Base-by-base conservation (phyloP, 768 basidiomycete species). In the Naganishia kalamii region DNA sequence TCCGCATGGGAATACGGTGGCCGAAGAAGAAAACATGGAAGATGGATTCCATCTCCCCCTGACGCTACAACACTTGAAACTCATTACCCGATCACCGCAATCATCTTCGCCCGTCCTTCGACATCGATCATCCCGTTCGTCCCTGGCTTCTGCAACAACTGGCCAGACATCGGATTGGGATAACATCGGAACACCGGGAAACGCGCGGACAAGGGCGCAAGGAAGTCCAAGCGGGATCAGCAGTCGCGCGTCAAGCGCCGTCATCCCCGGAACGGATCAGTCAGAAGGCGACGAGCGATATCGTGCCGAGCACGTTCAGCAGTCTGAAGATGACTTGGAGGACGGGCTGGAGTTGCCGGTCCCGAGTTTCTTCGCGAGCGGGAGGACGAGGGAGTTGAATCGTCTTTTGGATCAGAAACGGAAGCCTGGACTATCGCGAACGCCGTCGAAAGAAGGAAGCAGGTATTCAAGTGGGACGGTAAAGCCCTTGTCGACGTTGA, bases 241-340 rank as follows among this genome's bases (percentile, higher is more conserved):
- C 12, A 77, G 74, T 13, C 70, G 69, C 33, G 67, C 61, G 3
- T 72, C 74, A 11, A 70, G 68, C 48, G 43, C 30, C 25, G 62
- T 63, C 6, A 46, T 63, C 44, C 63, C 63, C 4, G 37, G 52
- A 21, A 69, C 54, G 51, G 65, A 68, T 25, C 59, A 69, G 4
- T 60, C 65, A 23, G 66, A 65, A 30, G 57, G 41, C 30, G 63
- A 69, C 30, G 64, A 65, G 19, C 59, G 51, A 21, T 49, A 65
- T 23, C 43, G 51, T 47, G 35, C 54, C 3, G 46, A 57, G 15
- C 43, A 40, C 4, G 62, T 27, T 3, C 46, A 65, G 29, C 66
- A 68, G n/a, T 69, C 71, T 23, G 71, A 74, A 8, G 75, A 71
- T 19, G 73, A 74, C 15, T 72, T 77, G 62, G 73, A 74, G 54